Base-by-base conservation (phyloP, 768 basidiomycete genomes). In the Postia placenta region DNA sequence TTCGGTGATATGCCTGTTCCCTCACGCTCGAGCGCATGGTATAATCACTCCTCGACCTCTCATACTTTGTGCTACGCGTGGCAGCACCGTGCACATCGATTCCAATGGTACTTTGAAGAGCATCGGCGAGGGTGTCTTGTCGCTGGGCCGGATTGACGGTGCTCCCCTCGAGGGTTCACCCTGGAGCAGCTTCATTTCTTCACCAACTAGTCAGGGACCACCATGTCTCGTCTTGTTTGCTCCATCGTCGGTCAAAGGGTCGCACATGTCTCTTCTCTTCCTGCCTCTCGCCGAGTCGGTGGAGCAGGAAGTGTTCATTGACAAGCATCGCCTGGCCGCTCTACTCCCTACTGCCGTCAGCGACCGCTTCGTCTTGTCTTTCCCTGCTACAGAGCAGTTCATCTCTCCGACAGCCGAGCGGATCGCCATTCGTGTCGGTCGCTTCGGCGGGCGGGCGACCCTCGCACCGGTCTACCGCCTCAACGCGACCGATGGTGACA, bases 21-120 rank as follows among this genome's bases (percentile, higher is more conserved):
- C 61, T 9, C 51, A 45, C 15, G 20, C 51, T 4, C 43, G 48
- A 3, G 38, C 22, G 9, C 52, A 46, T 25, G 39, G 35, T 4
- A 42, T 51, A 9, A 39, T 45, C 24, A 38, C 50, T 6, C 51
- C 39, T 2, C 52, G 51, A 43, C 55, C 58, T 4, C 35, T 60
- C 20, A 46, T 59, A 2, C 47, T 60, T 33, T 48, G 48, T 1
- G 59, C 49, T 14, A 45, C 46, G 6, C 25, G 43, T 4, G 50
- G 45, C n/a, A 20, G 52, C 11, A 27, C 48, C 0, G 44, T 62
- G 28, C 41, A 43, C 11, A 44, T 60, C 46, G 24, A 19, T 35
- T 19, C 27, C n/a, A 11, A 15, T 24, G 48, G 48, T 2, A 9
- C 20, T 9, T 33, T 49, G 12, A 24, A 20, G 35, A 17, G 19